Base-by-base conservation (phyloP, 139 green algal species). In the Chlamydomonas sp. region DNA sequence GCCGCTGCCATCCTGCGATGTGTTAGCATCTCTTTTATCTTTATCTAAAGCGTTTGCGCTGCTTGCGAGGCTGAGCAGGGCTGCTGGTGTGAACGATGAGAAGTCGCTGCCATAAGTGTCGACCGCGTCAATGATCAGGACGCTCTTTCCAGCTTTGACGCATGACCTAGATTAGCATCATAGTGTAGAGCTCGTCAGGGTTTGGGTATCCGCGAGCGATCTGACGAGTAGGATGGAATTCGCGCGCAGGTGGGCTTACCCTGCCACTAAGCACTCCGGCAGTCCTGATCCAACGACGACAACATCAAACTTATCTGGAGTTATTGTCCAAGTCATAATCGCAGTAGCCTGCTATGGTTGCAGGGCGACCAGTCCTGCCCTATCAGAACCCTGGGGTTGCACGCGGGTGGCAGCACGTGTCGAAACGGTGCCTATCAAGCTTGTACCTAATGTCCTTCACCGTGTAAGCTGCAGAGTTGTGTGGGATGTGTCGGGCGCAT, bases 61-160 rank as follows among this genome's bases (percentile, higher is more conserved):
- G 31, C 31, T 49, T 49, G 31, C 31, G 31, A 49, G 31, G 31
- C 31, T 49, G 31, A 49, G 31, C 31, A 87, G 20, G 62, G 83
- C 83, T 5, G 73, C 83, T 8, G 83, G 83, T 4, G 90, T 91
- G 63, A 96, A 92, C 66, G 88, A 95, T 31, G 94, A 91, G 91
- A 95, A 98, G 8, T 92, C 88, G 9, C 89, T 89, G 10, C 97
- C 97, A 85, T 99, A 99, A 20, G 91, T 85, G 17, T 94, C 92
- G 8, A 89, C 82, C 0, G 89, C 67, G 77, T 99, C 97, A 10
- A 99, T 87, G 57, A 99, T 92, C 73, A 99, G 90, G 15, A 99
- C 97, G 12, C 87, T 94, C 69, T 94, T 94, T 1, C 96, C 96
- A 7, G 91, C 3, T 92, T 97, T 92, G 59, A 82, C 71, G 31